Evolutionary conservation across 495 filamentous ascomycete genomes (phyloP).

Genomic region (Aspergillus affinis): DNA sequence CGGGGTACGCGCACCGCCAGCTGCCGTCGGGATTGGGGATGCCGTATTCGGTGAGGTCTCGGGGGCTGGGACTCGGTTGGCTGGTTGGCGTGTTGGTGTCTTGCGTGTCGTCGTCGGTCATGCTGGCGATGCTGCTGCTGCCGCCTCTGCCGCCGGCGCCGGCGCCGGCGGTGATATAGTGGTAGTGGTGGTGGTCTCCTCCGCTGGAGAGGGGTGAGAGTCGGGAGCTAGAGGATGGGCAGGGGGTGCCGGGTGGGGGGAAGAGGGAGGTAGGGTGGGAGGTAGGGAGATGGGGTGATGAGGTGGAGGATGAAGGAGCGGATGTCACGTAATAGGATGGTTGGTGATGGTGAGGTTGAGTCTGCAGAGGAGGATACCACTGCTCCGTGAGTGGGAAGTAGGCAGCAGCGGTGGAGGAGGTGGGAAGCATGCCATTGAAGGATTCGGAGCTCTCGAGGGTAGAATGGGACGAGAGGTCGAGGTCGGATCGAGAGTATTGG

Average conservation of each 20-base stretch:
- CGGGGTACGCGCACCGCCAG: conserved; percentile 59
- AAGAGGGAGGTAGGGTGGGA: not conserved
- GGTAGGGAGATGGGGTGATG: conserved; percentile 6
- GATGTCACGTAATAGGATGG: not conserved
- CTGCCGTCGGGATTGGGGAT: conserved; percentile 29
- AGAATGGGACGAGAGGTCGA: not conserved
- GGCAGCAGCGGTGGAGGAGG: not conserved
- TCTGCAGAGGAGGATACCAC: conserved; percentile 1
- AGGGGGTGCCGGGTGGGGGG: not conserved
- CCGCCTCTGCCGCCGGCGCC: no score
- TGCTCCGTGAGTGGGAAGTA: not conserved
- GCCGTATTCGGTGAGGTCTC: conserved; percentile 28
- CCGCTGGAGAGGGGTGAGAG: not conserved
- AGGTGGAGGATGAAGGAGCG: conserved; percentile 8
- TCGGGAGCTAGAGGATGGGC: not conserved
- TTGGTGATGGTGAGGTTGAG: not conserved
- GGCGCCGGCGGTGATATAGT: conserved; percentile 2
- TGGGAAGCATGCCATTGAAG: conserved; percentile 3
- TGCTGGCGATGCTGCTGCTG: not conserved
- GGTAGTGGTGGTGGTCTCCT: not conserved
- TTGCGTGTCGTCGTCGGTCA: not conserved
- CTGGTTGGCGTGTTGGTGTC: conserved; percentile 1
- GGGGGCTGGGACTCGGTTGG: not conserved
- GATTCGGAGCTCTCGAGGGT: not conserved
- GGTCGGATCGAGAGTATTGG: not conserved